These are phyloP conservation scores for Cutaneotrichosporon curvatum DNA, from an alignment of 1,284 basidiomycete species.

Conservation along the genomic window DNA sequence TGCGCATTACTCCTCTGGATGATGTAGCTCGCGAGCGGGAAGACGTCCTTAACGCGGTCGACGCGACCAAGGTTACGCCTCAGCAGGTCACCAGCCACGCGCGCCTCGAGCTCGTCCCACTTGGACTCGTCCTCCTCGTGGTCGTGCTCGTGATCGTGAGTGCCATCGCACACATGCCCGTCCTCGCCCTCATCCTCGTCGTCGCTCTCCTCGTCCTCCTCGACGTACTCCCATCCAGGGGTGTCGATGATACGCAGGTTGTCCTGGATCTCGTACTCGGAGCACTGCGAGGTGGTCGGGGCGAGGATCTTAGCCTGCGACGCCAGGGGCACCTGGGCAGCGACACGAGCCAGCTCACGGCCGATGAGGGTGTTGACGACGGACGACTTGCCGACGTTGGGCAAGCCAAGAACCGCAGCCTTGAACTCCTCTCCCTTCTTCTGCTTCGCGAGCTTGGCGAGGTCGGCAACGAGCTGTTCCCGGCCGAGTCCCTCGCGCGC, in stretches of 20 bases:
- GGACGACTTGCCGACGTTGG: slow-evolving; percentile 70
- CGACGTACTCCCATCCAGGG: slow-evolving; percentile 64
- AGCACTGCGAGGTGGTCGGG: slow-evolving; percentile 62
- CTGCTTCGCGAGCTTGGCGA: slow-evolving; percentile 29
- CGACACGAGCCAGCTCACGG: slow-evolving; percentile 35
- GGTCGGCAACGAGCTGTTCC: slow-evolving; percentile 21
- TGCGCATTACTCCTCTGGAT: slow-evolving; percentile 65
- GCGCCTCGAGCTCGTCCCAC: slow-evolving; percentile 47
- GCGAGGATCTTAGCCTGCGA: slow-evolving; percentile 52
- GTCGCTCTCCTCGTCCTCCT: slow-evolving; percentile 35
- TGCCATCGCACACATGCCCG: slow-evolving; percentile 48
- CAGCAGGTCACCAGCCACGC: slow-evolving; percentile 62
- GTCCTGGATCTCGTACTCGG: slow-evolving; percentile 54
- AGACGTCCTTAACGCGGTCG: slow-evolving; percentile 78
- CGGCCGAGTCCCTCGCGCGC: slow-evolving; percentile 24
- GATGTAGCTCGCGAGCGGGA: slow-evolving; percentile 65
- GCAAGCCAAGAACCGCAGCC: slow-evolving; percentile 52
- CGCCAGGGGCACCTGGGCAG: slow-evolving; percentile 56
- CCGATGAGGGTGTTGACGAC: slow-evolving; percentile 68
- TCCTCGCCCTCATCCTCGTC: slow-evolving; percentile 46
- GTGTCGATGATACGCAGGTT: slow-evolving; percentile 69
- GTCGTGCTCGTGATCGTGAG: slow-evolving; percentile 27
- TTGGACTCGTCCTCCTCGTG: slow-evolving; percentile 46
- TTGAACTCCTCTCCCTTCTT: slow-evolving; percentile 40
- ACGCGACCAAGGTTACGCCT: slow-evolving; percentile 76